Conservation (phyloP, 768 basidiomycete genomes). For the Kwoniella pini region DNA sequence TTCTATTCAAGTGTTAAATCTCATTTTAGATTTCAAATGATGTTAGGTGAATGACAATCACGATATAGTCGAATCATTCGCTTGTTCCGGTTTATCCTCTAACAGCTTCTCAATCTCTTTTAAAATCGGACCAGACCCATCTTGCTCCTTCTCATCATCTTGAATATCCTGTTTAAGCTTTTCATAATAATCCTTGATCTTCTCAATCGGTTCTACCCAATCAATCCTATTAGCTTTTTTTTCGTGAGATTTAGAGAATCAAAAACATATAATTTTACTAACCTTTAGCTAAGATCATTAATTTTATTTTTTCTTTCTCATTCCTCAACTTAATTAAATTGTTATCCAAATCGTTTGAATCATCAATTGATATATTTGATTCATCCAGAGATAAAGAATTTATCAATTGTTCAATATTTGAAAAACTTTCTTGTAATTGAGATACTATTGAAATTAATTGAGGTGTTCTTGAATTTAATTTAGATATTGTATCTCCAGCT, state of each 20-base stretch:
- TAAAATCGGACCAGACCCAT: background rate
- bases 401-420: conserved; percentile 47
- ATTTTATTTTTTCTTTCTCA: conserved; percentile 19
- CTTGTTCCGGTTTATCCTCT: background rate
- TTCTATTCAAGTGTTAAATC: too few relatives aligned
- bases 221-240: too few relatives aligned
- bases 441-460: conserved; percentile 50
- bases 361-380: background rate
- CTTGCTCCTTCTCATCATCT: background rate
- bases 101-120: background rate
- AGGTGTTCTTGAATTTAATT: conserved; percentile 50
- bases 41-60: too few relatives aligned
- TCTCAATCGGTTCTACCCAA: too few relatives aligned
- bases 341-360: background rate
- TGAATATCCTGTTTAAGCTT: background rate
- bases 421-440: conserved; percentile 49
- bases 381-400: conserved; percentile 35
- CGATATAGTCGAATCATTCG: background rate
- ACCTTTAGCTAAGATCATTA: conserved; percentile 40
- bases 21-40: too few relatives aligned
- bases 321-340: background rate
- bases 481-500: conserved; percentile 52
- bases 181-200: conserved; percentile 1
- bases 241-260: too few relatives aligned
- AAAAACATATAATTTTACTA: background rate